Conservation (phyloP, 805 yeast species). For the Yarrowia bubula region DNA sequence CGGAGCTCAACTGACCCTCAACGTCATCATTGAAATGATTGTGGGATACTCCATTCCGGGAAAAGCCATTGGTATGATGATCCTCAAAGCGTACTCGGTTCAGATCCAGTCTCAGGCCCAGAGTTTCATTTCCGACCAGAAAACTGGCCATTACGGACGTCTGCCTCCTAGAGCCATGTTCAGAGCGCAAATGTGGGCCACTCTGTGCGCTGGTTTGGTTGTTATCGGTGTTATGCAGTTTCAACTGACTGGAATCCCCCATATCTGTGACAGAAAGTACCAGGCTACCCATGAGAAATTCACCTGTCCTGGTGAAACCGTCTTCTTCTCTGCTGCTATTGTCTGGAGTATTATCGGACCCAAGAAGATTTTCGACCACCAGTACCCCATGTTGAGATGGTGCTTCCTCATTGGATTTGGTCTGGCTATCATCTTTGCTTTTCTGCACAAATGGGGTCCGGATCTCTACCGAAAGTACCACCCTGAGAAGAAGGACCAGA, state of each 20-base stretch:
- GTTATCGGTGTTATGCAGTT: constrained; percentile 37
- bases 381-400: constrained; percentile 32
- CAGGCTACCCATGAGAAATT: constrained; percentile 29
- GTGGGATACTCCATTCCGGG: constrained; percentile 67
- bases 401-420: constrained; percentile 35
- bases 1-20: constrained; percentile 53
- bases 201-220: constrained; percentile 42
- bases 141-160: constrained; percentile 58
- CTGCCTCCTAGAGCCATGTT: constrained; percentile 59
- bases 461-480: constrained; percentile 30
- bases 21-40: constrained; percentile 60
- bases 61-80: constrained; percentile 59
- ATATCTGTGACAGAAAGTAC: constrained; percentile 32
- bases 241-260: constrained; percentile 38
- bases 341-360: constrained; percentile 50
- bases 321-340: constrained; percentile 52
- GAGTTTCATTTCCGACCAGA: constrained; percentile 54
- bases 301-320: constrained; percentile 42
- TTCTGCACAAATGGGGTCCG: not conserved
- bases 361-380: constrained; percentile 43
- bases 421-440: constrained; percentile 30
- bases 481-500: not conserved
- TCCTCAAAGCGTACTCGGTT: constrained; percentile 57
- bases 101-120: constrained; percentile 63
- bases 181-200: constrained; percentile 41